Evolutionary conservation across 106 monocot genomes (phyloP).

Genomic region (Allium fistulosum): DNA sequence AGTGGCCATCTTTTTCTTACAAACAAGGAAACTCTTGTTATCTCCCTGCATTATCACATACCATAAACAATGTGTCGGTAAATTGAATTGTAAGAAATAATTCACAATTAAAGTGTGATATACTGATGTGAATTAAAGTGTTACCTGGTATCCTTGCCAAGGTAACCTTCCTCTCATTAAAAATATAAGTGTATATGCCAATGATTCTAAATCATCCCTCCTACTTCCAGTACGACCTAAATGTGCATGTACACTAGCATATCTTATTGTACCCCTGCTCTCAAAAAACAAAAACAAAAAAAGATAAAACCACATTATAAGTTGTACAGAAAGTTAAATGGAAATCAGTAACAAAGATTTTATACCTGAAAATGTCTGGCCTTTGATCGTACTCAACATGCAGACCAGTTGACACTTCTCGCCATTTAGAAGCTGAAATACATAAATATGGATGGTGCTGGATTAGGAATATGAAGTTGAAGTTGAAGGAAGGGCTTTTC

Average conservation of each 20-base stretch:
- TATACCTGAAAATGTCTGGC: slow-evolving; percentile 93
- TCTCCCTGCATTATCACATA: slow-evolving; percentile 56
- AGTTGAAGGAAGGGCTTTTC: background rate
- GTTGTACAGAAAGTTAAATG: background rate
- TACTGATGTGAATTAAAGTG: slow-evolving; percentile 3
- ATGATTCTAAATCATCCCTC: slow-evolving; percentile 92
- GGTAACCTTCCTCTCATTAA: slow-evolving; percentile 89
- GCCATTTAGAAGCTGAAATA: slow-evolving; percentile 83
- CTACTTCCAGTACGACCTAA: slow-evolving; percentile 93
- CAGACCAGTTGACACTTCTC: slow-evolving; percentile 59
- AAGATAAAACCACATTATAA: background rate
- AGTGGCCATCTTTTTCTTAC: slow-evolving; percentile 97
- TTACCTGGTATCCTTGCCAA: slow-evolving; percentile 97
- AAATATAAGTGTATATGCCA: slow-evolving; percentile 86
- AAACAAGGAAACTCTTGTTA: slow-evolving; percentile 91
- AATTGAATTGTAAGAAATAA: background rate
- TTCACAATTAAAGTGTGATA: background rate
- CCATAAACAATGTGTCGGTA: background rate
- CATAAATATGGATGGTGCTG: background rate
- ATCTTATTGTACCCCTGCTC: slow-evolving; percentile 88
- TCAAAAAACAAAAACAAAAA: slow-evolving; percentile 4
- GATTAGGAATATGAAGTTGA: background rate
- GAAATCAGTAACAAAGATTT: background rate
- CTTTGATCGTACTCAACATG: slow-evolving; percentile 99
- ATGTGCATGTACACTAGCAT: slow-evolving; percentile 99